phyloP scores from a whole-genome alignment of 768 basidiomycete species.

The Trametes maxima region DNA sequence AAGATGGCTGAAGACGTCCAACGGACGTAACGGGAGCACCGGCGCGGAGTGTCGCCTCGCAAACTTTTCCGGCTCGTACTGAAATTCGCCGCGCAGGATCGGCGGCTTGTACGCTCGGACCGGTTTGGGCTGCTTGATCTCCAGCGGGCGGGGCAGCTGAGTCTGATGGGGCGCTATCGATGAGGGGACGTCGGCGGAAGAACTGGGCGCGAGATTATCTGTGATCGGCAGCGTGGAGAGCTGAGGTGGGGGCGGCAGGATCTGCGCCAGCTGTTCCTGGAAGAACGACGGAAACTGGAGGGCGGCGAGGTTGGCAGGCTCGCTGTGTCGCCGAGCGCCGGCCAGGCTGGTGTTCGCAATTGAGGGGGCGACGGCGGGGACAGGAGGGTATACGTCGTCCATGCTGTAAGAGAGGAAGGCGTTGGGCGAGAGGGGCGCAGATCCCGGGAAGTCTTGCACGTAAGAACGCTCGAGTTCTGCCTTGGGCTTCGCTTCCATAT shows the following conservation, averaged over 20 bases:
- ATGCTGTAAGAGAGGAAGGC: slow-evolving; percentile 5
- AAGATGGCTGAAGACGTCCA: slow-evolving; percentile 20
- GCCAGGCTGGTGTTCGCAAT: neutral
- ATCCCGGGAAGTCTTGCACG: slow-evolving; percentile 19
- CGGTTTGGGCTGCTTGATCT: slow-evolving; percentile 20
- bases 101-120: slow-evolving; percentile 24
- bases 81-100: slow-evolving; percentile 10
- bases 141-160: slow-evolving; percentile 18
- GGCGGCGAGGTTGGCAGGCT: slow-evolving; percentile 19
- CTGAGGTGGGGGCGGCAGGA: neutral
- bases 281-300: slow-evolving; percentile 13
- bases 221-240: slow-evolving; percentile 16
- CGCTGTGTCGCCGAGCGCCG: slow-evolving; percentile 20
- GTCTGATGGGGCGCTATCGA: slow-evolving; percentile 25
- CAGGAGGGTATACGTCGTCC: neutral
- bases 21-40: slow-evolving; percentile 16
- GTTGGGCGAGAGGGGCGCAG: slow-evolving; percentile 18
- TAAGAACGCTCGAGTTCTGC: slow-evolving; percentile 11
- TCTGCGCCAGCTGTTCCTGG: slow-evolving; percentile 10
- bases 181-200: slow-evolving; percentile 15
- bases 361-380: neutral
- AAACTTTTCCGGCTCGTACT: slow-evolving; percentile 23
- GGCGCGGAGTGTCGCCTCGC: slow-evolving; percentile 21
- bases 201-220: slow-evolving; percentile 13
- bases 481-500: slow-evolving; percentile 11